Evolutionary conservation across 2,329 filamentous ascomycete genomes (phyloP).

Genomic region (Nothophaeocryptopus gaeumannii): DNA sequence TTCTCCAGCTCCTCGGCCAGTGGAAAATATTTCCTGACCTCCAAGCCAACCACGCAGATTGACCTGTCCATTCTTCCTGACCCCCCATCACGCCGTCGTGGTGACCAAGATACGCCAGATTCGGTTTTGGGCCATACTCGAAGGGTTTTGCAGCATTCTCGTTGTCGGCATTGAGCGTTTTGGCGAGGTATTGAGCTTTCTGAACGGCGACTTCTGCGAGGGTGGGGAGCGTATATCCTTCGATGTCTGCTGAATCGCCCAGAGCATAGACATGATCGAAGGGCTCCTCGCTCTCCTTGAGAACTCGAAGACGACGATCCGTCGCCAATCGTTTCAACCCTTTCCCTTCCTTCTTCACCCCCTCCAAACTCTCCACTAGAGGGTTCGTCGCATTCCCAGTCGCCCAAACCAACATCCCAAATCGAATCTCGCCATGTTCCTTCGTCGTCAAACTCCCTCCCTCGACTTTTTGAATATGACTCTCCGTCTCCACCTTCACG

Average conservation of each 20-base stretch:
- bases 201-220: constrained; percentile 41
- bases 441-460: constrained; percentile 36
- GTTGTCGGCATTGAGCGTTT: constrained; percentile 27
- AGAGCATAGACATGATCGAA: constrained; percentile 36
- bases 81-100: constrained; percentile 44
- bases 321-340: constrained; percentile 37
- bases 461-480: constrained; percentile 39
- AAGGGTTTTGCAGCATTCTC: constrained; percentile 28
- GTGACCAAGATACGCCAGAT: constrained; percentile 43
- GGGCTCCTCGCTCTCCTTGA: constrained; percentile 23
- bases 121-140: constrained; percentile 39
- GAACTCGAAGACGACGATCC: constrained; percentile 34
- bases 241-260: constrained; percentile 42
- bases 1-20: constrained; percentile 33
- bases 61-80: constrained; percentile 41
- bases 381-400: constrained; percentile 38
- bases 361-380: constrained; percentile 35
- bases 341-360: constrained; percentile 34
- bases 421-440: constrained; percentile 36
- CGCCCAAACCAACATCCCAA: constrained; percentile 41
- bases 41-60: constrained; percentile 46
- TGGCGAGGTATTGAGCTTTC: constrained; percentile 38
- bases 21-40: constrained; percentile 35
- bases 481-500: constrained; percentile 41
- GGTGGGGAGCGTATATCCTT: constrained; percentile 36